These are phyloP conservation scores for Durusdinium trenchii DNA, from an alignment of 73 alveolate species.

Conservation along the genomic window DNA sequence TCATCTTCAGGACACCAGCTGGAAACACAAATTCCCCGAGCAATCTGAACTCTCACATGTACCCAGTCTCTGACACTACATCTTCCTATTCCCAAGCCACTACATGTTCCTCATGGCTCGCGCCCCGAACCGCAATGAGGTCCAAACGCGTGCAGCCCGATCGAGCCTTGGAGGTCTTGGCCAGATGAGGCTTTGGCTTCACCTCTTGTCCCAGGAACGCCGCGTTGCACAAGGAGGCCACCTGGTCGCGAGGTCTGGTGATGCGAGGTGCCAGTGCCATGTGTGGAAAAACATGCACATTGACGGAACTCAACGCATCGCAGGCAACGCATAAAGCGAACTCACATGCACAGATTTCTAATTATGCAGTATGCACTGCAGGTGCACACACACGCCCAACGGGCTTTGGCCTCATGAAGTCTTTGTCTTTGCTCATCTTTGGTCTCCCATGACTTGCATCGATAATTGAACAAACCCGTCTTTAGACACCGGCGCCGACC, in stretches of 20 bases:
- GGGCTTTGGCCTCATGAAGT: too few relatives aligned
- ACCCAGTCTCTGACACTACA: not conserved
- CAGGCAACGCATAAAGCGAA: too few relatives aligned
- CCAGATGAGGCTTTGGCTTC: not conserved
- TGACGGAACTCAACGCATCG: too few relatives aligned
- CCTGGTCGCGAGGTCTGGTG: too few relatives aligned
- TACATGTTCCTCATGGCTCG: not conserved
- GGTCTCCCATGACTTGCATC: not conserved
- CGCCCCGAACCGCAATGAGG: not conserved
- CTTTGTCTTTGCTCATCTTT: too few relatives aligned
- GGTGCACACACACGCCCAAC: too few relatives aligned
- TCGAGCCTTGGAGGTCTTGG: not conserved
- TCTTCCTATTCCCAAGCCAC: not conserved
- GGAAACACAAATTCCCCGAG: not conserved
- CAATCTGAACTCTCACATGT: not conserved
- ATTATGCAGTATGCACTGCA: too few relatives aligned
- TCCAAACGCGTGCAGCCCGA: not conserved
- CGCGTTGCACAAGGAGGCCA: conserved; percentile 72
- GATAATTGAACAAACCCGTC: too few relatives aligned
- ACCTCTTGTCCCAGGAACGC: conserved; percentile 67
- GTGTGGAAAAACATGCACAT: too few relatives aligned
- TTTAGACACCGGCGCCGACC: not conserved
- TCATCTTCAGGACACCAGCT: too few relatives aligned
- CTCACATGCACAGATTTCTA: too few relatives aligned
- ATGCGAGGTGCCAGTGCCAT: too few relatives aligned